Base-by-base conservation (phyloP, 2,329 filamentous ascomycete genomes). In the Neonectria faginata region DNA sequence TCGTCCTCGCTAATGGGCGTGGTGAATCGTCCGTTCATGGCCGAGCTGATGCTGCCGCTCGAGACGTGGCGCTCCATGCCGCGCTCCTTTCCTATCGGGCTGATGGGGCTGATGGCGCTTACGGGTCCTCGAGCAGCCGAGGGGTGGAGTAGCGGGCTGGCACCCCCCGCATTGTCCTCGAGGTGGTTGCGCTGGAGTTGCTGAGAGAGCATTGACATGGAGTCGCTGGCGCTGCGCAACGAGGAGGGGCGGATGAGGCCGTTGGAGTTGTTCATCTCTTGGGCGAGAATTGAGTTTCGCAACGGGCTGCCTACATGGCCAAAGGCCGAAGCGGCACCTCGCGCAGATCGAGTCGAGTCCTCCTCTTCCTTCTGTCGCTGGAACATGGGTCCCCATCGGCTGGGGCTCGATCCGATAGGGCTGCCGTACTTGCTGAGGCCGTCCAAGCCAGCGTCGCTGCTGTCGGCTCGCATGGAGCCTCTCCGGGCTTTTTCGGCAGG, bases 1-100 rank as follows among this genome's bases (percentile, higher is more conserved):
- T 90, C 87, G 70, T 90, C 88, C 73, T 90, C 88, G 64, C 89
- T 88, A 66, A 90, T 90, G 3, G 88, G 88, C 1, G 87, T 89
- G 2, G 88, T 88, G 74, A 89, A 89, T 16, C 88, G 81, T 20
- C 86, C 86, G 42, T 83, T 86, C 42, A 80, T 79, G 20, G 79
- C 83, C 52, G 85, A 87, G 69, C 84, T 82, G 70, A 88, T 84
- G 68, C 87, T 89, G 31, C 84, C 84, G 60, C 83, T 88, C 70
- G 87, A 89, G 39, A 88, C 81, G 74, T 89, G 87, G 52, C 87
- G 83, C 70, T 90, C 87, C 57, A 83, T 80, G 12, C 76, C 75
- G 60, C 83, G 80, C 44, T 81, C 77, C 64, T 78, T 78, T 55
- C 80, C 80, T 47, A 82, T 80, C 14, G 80, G 72, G 29, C 80